These are phyloP conservation scores for Novymonas esmeraldas DNA, from an alignment of 208 protist species.

Conservation along the genomic window DNA sequence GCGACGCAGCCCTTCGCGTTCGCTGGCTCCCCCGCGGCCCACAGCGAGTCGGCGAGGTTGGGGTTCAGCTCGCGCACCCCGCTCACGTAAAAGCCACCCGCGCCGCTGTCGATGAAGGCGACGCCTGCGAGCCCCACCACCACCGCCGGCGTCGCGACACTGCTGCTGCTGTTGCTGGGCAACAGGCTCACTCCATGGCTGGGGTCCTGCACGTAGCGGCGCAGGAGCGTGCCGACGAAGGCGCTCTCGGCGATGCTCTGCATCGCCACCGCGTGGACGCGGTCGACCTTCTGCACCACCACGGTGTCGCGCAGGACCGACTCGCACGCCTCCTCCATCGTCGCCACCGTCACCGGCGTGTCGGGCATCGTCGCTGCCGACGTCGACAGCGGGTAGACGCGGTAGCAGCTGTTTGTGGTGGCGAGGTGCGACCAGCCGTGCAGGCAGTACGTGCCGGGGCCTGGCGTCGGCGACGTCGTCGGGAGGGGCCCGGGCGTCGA, in stretches of 20 bases:
- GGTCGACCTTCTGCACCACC: conserved; percentile 24
- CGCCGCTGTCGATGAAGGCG: conserved; percentile 52
- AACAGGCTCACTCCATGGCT: neutral
- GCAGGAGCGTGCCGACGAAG: conserved; percentile 45
- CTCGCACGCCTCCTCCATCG: conserved; percentile 48
- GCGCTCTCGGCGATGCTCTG: conserved; percentile 47
- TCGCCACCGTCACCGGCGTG: conserved; percentile 33
- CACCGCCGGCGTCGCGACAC: neutral
- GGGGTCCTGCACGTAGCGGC: conserved; percentile 15
- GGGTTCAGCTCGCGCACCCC: conserved; percentile 34
- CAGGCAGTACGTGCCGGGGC: conserved; percentile 18
- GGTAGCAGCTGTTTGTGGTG: conserved; percentile 38
- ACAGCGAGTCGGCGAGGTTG: conserved; percentile 39
- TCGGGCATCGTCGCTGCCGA: neutral
- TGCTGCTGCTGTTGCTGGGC: conserved; percentile 3
- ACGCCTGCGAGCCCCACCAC: conserved; percentile 49
- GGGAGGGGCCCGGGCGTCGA: conserved; percentile 14
- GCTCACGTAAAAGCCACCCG: conserved; percentile 50
- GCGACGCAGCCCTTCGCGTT: conserved; percentile 53
- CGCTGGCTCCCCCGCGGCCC: conserved; percentile 46
- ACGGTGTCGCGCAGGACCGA: conserved; percentile 28
- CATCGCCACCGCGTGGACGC: conserved; percentile 47
- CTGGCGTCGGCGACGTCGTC: conserved; percentile 6
- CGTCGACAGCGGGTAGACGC: conserved; percentile 22
- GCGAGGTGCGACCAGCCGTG: conserved; percentile 30